Percentiles rank a stretch among this genome's conserved stretches.
Conservation (phyloP, 176 grass and related monocot genomes). For the Oryza coarctata region DNA sequence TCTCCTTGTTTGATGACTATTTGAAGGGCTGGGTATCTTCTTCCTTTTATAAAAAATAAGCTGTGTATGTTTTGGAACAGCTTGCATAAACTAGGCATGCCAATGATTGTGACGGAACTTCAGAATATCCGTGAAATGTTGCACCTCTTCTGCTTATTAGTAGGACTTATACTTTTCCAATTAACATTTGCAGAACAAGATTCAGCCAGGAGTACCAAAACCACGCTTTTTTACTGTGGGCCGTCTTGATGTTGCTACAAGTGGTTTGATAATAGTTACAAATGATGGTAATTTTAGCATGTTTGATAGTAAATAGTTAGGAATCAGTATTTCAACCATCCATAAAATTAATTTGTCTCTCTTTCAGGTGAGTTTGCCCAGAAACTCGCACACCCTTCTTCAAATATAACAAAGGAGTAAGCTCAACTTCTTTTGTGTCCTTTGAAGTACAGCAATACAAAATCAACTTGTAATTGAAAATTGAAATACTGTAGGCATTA, state of each 20-base stretch:
- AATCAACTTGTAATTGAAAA: not conserved
- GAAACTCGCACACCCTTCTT: conserved; percentile 90
- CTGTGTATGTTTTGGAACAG: conserved; percentile 67
- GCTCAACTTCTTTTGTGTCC: conserved; percentile 24
- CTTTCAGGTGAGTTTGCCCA: conserved; percentile 86
- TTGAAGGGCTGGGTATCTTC: conserved; percentile 88
- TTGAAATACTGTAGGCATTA: not conserved
- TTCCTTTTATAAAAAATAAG: not conserved
- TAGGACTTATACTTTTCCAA: conserved; percentile 16
- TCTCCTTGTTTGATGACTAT: conserved; percentile 79
- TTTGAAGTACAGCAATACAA: conserved; percentile 12
- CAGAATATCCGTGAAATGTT: not conserved
- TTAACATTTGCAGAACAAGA: conserved; percentile 61
- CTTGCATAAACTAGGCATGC: not conserved
- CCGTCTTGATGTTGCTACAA: conserved; percentile 92
- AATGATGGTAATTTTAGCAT: conserved; percentile 72
- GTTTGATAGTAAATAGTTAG: conserved; percentile 7
- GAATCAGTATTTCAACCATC: not conserved
- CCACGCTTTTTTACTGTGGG: conserved; percentile 91
- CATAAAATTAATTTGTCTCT: conserved; percentile 31
- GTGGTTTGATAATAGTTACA: conserved; percentile 90
- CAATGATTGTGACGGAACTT: not conserved
- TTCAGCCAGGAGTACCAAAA: conserved; percentile 75
- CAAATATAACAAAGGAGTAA: conserved; percentile 90
- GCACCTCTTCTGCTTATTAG: not conserved